phyloP scores from a whole-genome alignment of 1,284 basidiomycete species.

The Vanrija sp. region DNA sequence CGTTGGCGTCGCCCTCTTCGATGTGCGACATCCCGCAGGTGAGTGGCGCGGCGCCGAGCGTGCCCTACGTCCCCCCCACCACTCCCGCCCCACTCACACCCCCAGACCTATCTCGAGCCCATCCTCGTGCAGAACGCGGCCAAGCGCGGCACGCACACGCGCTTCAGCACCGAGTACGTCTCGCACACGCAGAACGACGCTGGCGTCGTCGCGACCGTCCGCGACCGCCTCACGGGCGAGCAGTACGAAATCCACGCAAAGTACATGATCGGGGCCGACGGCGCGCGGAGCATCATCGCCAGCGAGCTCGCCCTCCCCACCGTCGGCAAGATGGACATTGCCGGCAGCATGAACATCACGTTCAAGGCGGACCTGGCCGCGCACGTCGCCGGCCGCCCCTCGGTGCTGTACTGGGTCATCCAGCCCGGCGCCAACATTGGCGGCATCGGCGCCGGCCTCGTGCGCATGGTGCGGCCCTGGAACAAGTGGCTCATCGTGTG shows the following conservation, averaged over 20 bases:
- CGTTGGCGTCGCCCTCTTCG: conserved; percentile 8
- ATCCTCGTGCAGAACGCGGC: conserved; percentile 6
- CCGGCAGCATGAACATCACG: conserved; percentile 16
- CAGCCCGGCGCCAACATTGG: conserved; percentile 16
- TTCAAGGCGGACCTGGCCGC: conserved; percentile 15
- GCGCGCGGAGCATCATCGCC: conserved; percentile 12
- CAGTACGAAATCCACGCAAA: conserved; percentile 12
- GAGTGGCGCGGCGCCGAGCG: no score
- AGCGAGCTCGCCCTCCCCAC: conserved; percentile 11
- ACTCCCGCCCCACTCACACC: no score
- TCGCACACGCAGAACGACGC: conserved; percentile 13
- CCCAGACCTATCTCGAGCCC: conserved; percentile 14
- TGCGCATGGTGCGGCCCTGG: conserved; percentile 18
- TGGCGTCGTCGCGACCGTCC: conserved; percentile 9
- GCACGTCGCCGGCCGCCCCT: conserved; percentile 8
- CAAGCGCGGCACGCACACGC: conserved; percentile 15
- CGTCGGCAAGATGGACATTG: conserved; percentile 15
- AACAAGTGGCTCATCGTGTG: conserved; percentile 17
- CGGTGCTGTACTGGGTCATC: conserved; percentile 18
- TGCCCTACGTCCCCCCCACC: no score
- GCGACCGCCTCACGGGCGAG: conserved; percentile 13
- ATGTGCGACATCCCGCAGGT: conserved; percentile 18
- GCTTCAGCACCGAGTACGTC: conserved; percentile 15
- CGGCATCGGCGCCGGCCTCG: conserved; percentile 13
- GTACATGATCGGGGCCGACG: conserved; percentile 16